Evolutionary conservation across 2,329 filamentous ascomycete genomes (phyloP), one percentile per base, ranked within the genome.

Genomic region (Trichoderma breve): DNA sequence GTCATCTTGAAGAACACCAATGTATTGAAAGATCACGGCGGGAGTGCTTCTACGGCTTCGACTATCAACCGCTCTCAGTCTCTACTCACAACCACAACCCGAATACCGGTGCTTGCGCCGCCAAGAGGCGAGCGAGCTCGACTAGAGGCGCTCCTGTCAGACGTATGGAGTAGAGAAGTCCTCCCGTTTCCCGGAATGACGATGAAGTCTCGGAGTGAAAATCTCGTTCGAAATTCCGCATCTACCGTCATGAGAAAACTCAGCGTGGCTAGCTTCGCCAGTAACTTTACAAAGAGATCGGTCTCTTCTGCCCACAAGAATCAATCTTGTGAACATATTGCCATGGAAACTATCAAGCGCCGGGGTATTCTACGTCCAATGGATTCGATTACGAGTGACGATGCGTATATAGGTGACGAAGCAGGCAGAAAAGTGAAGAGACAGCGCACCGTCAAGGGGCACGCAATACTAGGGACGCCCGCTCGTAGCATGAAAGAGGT

Each of bases 1-100:
- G 90, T 97, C 66, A 92, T 97, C 62, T 89, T 98, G 78, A 95
- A 93, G 78, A 97, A 97, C 77, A 97, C 95, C 0, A 91, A 91
- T 76, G 87, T 89, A 3, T 84, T 89, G 61, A 91, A 90, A 76
- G 88, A 91, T 57, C 79, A 83, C 7, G 81, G 87, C 18, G 77
- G 76, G 6, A 79, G 84, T 18, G 69, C 74, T 4, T 80, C 85
- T 74, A 74, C 82, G 75, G 71, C 85, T 79, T 70, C 85, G 79
- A 84, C 86, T 39, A 90, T 97, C 74, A 91, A 91, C 75, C 89
- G 94, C 53, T 96, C 93, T 0, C 93, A 94, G 76, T 95, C 94
- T 11, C 84, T 95, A 55, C 84, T 92, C n/a, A 89, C 89, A n/a
- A 88, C 89, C 0, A 91, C 87, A 74, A 85, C 88, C 65, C 84